Conservation (phyloP, 257 asterid species). For the Przewalskia tangutica region DNA sequence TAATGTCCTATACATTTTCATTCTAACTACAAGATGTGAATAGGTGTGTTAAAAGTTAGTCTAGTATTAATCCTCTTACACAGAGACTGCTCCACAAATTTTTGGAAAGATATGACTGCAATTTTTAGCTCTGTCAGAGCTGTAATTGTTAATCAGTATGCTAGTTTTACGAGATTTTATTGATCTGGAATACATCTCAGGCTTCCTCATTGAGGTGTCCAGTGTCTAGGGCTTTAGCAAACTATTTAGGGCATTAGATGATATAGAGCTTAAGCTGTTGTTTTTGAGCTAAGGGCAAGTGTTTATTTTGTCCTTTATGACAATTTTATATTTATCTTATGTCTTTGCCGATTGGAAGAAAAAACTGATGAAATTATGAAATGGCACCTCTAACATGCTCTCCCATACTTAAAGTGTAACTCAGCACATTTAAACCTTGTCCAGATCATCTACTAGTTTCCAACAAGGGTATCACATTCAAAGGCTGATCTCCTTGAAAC, state of each 20-base stretch:
- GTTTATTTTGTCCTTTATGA: background rate
- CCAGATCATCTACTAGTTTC: background rate
- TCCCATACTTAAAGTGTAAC: background rate
- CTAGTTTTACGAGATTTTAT: background rate
- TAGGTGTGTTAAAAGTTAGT: background rate
- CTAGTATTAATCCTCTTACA: background rate
- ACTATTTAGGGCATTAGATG: background rate
- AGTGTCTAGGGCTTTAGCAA: background rate
- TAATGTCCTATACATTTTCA: background rate
- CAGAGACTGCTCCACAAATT: background rate
- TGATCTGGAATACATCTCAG: background rate
- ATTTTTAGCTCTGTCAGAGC: background rate
- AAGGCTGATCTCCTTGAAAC: too few species aligned
- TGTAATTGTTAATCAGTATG: background rate
- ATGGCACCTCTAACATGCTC: background rate
- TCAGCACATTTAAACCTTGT: background rate
- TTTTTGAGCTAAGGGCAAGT: background rate
- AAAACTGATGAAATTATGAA: background rate
- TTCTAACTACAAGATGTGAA: background rate
- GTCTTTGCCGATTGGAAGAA: background rate
- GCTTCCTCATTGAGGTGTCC: background rate
- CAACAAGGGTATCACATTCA: background rate
- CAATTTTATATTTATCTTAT: background rate
- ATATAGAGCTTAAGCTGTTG: background rate
- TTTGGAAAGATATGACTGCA: background rate